phyloP scores from a whole-genome alignment of 257 asterid genomes.

The Gentiana straminea region DNA sequence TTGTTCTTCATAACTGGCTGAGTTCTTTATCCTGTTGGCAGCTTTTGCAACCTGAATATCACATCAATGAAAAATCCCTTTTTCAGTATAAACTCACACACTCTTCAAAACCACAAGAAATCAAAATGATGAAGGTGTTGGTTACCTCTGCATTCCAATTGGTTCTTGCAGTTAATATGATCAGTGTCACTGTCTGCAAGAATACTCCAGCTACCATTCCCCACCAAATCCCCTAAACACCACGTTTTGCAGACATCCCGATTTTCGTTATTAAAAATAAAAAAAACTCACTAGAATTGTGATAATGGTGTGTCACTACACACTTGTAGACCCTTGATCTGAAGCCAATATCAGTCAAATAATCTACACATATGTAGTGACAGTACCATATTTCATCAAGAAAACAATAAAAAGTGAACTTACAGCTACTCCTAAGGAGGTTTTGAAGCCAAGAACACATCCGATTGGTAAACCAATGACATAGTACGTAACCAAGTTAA shows the following conservation, averaged over 20 bases:
- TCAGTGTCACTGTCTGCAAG: slow-evolving; percentile 12
- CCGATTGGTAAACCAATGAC: slow-evolving; percentile 21
- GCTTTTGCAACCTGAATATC: slow-evolving; percentile 18
- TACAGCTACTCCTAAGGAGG: slow-evolving; percentile 19
- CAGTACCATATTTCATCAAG: neutral
- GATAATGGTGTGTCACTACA: too few species aligned
- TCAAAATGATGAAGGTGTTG: too few species aligned
- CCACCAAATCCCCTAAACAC: slow-evolving; percentile 24
- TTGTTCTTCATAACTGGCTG: slow-evolving; percentile 11
- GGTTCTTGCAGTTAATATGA: slow-evolving; percentile 16
- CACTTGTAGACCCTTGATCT: too few species aligned
- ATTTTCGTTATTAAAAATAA: neutral
- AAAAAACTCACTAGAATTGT: neutral
- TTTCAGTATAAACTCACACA: neutral
- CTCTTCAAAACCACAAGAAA: neutral
- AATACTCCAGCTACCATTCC: slow-evolving; percentile 22
- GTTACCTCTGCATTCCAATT: slow-evolving; percentile 21
- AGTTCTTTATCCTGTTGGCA: slow-evolving; percentile 15
- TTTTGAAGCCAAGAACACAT: slow-evolving; percentile 23
- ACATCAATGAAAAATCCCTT: neutral
- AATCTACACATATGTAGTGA: neutral
- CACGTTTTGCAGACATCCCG: neutral
- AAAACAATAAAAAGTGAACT: neutral
- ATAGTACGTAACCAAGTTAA: slow-evolving; percentile 20
- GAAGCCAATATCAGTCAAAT: too few species aligned